Evolutionary conservation across 202 grass and related monocot genomes (phyloP).

Genomic region (Hordeum pubiflorum): DNA sequence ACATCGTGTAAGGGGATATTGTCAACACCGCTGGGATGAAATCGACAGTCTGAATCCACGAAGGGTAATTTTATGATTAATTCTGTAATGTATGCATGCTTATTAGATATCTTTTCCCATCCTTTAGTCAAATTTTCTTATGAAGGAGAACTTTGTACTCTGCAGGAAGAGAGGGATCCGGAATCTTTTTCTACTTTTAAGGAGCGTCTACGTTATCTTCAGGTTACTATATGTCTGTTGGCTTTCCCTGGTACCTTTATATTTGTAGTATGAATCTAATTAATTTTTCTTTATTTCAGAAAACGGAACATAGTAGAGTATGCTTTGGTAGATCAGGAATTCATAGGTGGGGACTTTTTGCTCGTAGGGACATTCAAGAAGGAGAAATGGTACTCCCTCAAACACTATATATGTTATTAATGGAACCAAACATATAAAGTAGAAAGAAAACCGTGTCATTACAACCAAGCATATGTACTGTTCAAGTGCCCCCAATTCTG

Average conservation of each 20-base stretch:
- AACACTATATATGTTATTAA: not conserved
- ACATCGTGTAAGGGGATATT: constrained; percentile 59
- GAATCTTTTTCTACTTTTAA: constrained; percentile 91
- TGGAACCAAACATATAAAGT: not conserved
- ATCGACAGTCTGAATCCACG: constrained; percentile 69
- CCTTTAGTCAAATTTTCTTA: constrained; percentile 4
- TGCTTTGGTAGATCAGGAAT: constrained; percentile 98
- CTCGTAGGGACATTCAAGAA: constrained; percentile 87
- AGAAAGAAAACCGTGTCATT: not conserved
- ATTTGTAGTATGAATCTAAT: constrained; percentile 14
- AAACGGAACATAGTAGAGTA: constrained; percentile 90
- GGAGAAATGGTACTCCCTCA: constrained; percentile 79
- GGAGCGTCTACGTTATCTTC: constrained; percentile 79
- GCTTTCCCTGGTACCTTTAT: constrained; percentile 8
- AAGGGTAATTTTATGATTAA: constrained; percentile 50
- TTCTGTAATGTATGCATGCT: constrained; percentile 1
- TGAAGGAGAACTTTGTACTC: constrained; percentile 21
- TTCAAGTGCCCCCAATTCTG: not conserved
- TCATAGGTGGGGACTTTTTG: constrained; percentile 98
- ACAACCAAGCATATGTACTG: not conserved
- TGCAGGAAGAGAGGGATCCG: constrained; percentile 79
- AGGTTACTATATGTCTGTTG: constrained; percentile 41
- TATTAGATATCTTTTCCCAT: not conserved
- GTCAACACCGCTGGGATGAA: constrained; percentile 60
- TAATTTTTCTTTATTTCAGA: constrained; percentile 40